Base-by-base conservation (phyloP, 2,329 filamentous ascomycete species). In the Ramichloridium luteum region DNA sequence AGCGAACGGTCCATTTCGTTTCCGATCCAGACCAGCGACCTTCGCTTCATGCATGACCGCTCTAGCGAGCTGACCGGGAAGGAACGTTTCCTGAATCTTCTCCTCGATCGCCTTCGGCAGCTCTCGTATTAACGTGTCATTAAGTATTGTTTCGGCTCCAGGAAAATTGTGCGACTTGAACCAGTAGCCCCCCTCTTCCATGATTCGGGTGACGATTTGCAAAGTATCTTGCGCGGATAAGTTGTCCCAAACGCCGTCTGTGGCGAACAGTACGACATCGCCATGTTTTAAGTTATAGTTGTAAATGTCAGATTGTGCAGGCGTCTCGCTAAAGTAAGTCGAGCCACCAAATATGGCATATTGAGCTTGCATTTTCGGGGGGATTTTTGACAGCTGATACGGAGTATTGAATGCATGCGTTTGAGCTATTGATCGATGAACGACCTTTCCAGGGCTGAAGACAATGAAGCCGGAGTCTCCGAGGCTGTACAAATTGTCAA, bases 331-430 rank as follows among this genome's bases (percentile, higher is more conserved):
- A 15, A 93, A 71, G 34, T 56, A 54, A 4, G 55, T 53, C 2
- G 72, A 67, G 27, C 83, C 83, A 13, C 88, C 88, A 55, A 93
- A 96, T 16, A 83, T 73, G 9, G 77, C 74, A 47, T 85, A 79
- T 48, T 90, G 81, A 13, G 75, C 72, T 35, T 84, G 70, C 59
- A 93, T 77, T 46, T 72, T 74, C 3, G 79, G 72, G 1, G 90
- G 88, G 5, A 94, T 77, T 32, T 93, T 76, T 32, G 84, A 88
- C 25, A 98, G 71, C 57, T 98, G 90, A 53, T 82, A 98, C 0
- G 90, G 90, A 0, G 90, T 96, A 58, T 98, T 98, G 69, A 98
- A 98, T 26, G 79, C 85, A 56, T 98, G 90, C 1, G 85, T 94
- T 58, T 98, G 90, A 14, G 84, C 80, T 28, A 77, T 72, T 2